These are phyloP conservation scores for Scheffersomyces illinoinensis DNA, from an alignment of 1,139 yeast genomes.

Conservation along the genomic window DNA sequence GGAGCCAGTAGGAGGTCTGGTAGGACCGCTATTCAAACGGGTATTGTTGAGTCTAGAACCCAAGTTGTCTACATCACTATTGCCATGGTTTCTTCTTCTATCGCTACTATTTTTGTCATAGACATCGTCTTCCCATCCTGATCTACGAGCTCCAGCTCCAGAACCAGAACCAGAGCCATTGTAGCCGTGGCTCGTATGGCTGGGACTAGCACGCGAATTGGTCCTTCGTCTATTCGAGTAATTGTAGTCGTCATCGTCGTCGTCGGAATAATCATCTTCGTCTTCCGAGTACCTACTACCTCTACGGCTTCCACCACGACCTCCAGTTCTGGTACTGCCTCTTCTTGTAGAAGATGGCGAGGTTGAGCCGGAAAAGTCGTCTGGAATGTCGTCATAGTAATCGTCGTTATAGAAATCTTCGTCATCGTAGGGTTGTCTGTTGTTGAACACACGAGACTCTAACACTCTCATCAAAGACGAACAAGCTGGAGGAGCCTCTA, in stretches of 20 bases:
- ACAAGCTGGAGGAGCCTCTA: constrained; percentile 92
- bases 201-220: constrained; percentile 6
- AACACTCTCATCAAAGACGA: constrained; percentile 85
- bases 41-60: constrained; percentile 33
- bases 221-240: constrained; percentile 16
- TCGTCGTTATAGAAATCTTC: constrained; percentile 59
- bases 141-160: constrained; percentile 17
- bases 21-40: constrained; percentile 31
- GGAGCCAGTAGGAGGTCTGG: constrained; percentile 39
- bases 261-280: constrained; percentile 42
- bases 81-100: constrained; percentile 25
- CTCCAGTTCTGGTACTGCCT: constrained; percentile 24
- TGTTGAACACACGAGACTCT: constrained; percentile 81
- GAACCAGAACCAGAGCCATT: background rate
- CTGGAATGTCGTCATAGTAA: constrained; percentile 73
- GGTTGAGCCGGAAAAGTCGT: constrained; percentile 54
- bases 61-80: constrained; percentile 38
- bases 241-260: constrained; percentile 20
- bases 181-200: background rate
- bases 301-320: constrained; percentile 22
- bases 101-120: constrained; percentile 51
- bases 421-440: constrained; percentile 50
- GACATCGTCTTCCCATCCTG: constrained; percentile 84
- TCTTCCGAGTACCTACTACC: constrained; percentile 37
- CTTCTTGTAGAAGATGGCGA: constrained; percentile 34